These are phyloP conservation scores for Hanseniaspora lindneri DNA, from an alignment of 805 yeast genomes.

Conservation along the genomic window DNA sequence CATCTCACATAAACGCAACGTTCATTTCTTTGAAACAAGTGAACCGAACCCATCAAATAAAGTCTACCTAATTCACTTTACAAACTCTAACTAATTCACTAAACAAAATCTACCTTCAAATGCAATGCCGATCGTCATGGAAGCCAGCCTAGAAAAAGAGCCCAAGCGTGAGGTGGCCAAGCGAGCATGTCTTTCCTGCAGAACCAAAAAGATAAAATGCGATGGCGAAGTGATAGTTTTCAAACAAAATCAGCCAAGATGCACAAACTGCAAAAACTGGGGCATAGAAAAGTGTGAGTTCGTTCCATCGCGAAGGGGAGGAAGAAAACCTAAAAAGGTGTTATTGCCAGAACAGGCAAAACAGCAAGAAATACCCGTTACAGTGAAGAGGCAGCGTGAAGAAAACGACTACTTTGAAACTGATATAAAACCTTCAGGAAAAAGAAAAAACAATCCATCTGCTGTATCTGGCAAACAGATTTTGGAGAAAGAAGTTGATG, in stretches of 20 bases:
- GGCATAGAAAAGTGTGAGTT: constrained; percentile 40
- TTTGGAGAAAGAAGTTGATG: background rate
- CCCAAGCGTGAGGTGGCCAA: constrained; percentile 35
- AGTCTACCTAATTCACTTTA: too few relatives aligned
- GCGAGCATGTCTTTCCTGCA: constrained; percentile 51
- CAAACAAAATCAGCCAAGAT: constrained; percentile 24
- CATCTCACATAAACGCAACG: too few relatives aligned
- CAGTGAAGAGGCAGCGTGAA: background rate
- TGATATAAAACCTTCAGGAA: background rate
- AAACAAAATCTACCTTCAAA: too few relatives aligned
- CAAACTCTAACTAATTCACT: too few relatives aligned
- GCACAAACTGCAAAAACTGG: constrained; percentile 40
- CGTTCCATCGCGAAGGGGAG: constrained; percentile 48
- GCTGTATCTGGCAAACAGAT: background rate
- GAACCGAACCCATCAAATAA: too few relatives aligned
- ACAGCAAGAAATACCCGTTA: constrained; percentile 6
- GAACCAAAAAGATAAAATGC: constrained; percentile 55
- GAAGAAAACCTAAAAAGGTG: constrained; percentile 31
- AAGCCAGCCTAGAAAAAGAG: background rate
- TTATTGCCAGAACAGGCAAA: background rate
- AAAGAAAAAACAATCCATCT: background rate
- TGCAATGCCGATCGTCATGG: background rate
- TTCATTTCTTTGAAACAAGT: too few relatives aligned
- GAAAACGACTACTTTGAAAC: background rate
- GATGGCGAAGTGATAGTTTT: constrained; percentile 41